A percentile compares a stretch with the other conserved stretches of the same genome.
These are phyloP conservation scores for Trichocladium antarcticum DNA, from an alignment of 495 filamentous ascomycete species.

Conservation along the genomic window DNA sequence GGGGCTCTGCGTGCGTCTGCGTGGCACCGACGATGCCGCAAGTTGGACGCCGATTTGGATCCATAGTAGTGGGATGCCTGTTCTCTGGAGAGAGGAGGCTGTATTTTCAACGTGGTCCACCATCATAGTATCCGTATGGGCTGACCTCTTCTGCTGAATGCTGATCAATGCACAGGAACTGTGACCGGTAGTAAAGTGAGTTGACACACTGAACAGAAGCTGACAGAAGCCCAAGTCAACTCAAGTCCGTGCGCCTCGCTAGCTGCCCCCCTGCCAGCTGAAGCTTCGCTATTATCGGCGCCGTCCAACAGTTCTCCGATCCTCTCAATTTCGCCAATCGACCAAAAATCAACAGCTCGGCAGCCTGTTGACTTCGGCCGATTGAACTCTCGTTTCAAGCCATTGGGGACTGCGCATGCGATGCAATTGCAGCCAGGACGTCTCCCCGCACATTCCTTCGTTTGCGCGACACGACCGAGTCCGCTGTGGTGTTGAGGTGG, in stretches of 20 bases:
- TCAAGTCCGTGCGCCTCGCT: background rate
- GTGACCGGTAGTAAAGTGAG: no score
- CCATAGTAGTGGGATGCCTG: no score
- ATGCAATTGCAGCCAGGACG: slow-evolving; percentile 1
- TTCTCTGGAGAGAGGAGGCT: no score
- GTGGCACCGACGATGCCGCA: background rate
- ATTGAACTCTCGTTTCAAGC: slow-evolving; percentile 12
- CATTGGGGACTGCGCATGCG: slow-evolving; percentile 11
- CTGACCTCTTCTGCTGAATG: no score
- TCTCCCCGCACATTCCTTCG: slow-evolving; percentile 8
- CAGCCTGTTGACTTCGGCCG: slow-evolving; percentile 9
- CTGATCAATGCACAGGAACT: no score
- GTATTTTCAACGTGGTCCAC: no score
- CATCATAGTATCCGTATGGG: no score
- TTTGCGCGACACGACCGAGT: slow-evolving; percentile 6
- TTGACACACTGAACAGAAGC: no score
- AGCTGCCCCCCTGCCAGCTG: background rate
- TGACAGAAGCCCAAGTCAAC: background rate
- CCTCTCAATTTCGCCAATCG: background rate
- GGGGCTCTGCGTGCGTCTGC: no score
- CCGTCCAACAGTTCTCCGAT: background rate
- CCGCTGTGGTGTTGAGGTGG: slow-evolving; percentile 2
- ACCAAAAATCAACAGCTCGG: slow-evolving; percentile 9
- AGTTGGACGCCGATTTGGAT: background rate
- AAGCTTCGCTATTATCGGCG: background rate